These are phyloP conservation scores for Boletus rex-veris DNA, from an alignment of 768 basidiomycete species.

Conservation along the genomic window DNA sequence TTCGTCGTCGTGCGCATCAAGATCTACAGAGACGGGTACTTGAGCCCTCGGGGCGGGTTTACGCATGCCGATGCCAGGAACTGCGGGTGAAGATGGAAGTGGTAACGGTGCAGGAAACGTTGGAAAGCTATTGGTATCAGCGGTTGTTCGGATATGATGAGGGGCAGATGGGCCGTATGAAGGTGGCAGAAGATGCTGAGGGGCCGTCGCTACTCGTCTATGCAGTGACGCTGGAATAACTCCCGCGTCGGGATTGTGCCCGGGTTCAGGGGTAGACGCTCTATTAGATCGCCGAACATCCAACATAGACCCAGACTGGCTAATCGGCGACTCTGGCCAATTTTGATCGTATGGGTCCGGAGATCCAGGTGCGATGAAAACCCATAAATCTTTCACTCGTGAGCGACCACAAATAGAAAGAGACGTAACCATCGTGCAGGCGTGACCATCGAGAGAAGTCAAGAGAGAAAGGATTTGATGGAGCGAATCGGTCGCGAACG, in stretches of 20 bases:
- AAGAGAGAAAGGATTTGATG: constrained; percentile 67
- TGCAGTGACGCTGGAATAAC: constrained; percentile 29
- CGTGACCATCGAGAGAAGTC: constrained; percentile 61
- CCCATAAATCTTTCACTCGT: constrained; percentile 73
- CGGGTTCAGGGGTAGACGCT: constrained; percentile 30
- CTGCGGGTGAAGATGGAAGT: constrained; percentile 20
- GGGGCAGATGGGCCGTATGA: constrained; percentile 13
- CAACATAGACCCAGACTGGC: constrained; percentile 33
- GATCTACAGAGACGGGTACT: constrained; percentile 56
- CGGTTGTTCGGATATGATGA: constrained; percentile 35
- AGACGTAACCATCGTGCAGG: constrained; percentile 66
- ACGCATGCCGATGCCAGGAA: constrained; percentile 43
- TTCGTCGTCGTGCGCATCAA: constrained; percentile 35
- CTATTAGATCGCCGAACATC: constrained; percentile 37
- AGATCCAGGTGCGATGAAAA: constrained; percentile 59
- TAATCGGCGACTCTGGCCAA: constrained; percentile 35
- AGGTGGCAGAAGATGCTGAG: constrained; percentile 26
- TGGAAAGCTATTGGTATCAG: constrained; percentile 29
- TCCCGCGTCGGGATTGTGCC: constrained; percentile 20
- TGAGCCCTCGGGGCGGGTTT: constrained; percentile 65
- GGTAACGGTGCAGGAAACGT: constrained; percentile 17
- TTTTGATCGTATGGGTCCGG: constrained; percentile 27
- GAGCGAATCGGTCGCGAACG: constrained; percentile 70
- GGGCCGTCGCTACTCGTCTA: constrained; percentile 28
- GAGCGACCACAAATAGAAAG: constrained; percentile 70